These are phyloP conservation scores for Xylaria sp. DNA, from an alignment of 2,329 filamentous ascomycete species.

Conservation along the genomic window DNA sequence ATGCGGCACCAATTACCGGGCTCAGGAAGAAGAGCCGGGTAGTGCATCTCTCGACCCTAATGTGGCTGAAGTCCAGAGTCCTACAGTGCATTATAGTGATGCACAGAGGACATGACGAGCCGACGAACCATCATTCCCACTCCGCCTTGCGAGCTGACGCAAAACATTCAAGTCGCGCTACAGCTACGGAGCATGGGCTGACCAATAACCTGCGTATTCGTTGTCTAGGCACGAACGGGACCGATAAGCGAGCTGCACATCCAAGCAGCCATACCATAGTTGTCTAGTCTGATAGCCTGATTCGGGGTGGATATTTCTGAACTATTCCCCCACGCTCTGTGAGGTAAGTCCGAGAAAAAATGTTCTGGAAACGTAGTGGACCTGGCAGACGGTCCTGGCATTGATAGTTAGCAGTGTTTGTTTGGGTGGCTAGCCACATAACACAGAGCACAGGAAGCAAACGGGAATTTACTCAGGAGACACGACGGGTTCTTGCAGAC, in stretches of 20 bases:
- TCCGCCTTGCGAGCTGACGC: conserved; percentile 33
- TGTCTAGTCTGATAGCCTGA: conserved; percentile 8
- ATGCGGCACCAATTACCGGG: conserved; percentile 24
- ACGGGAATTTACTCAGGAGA: conserved; percentile 44
- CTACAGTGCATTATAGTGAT: not conserved
- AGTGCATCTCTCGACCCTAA: conserved; percentile 29
- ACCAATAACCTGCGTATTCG: conserved; percentile 19
- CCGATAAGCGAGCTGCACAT: conserved; percentile 40
- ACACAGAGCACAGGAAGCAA: conserved; percentile 32
- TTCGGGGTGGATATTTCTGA: not conserved
- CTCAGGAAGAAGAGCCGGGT: conserved; percentile 37
- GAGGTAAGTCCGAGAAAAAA: not conserved
- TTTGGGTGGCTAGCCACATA: conserved; percentile 28
- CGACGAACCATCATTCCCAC: conserved; percentile 6
- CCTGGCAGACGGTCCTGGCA: not conserved
- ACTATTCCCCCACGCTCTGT: not conserved
- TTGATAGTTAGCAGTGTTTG: conserved; percentile 2
- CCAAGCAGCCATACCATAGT: conserved; percentile 17
- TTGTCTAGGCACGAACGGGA: conserved; percentile 26
- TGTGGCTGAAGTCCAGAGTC: conserved; percentile 22
- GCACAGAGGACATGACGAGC: conserved; percentile 3
- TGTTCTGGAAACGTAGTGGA: not conserved
- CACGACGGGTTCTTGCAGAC: conserved; percentile 43
- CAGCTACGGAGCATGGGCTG: conserved; percentile 20
- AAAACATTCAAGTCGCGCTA: conserved; percentile 31